Base-by-base conservation (phyloP, 225 moss, liverwort and hornwort genomes). In the Antitrichia curtipendula region DNA sequence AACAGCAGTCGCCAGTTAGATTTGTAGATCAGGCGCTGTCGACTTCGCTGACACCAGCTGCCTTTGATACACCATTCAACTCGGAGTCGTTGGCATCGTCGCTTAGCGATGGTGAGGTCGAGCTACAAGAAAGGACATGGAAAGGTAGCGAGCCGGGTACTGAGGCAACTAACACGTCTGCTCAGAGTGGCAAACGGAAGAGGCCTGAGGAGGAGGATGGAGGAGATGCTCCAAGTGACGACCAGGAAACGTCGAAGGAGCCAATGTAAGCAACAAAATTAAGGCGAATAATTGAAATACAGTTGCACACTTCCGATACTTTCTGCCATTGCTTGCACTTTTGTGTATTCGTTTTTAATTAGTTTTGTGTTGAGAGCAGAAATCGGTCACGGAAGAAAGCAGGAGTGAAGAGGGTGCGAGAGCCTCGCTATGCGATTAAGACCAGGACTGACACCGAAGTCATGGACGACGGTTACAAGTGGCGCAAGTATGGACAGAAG, bases 401-500 rank as follows among this genome's bases (percentile, higher is more conserved):
- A 75, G 89, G 92, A 43, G 82, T 70, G 72, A 93, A 91, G 87
- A 87, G 93, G 60, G 89, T 91, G 89, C 92, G 93, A 27, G 92
- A 93, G 91, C 93, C 93, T 43, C 92, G 93, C 11, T 91, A 82
- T 50, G 93, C 93, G 73, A 92, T 93, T 11, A 93, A 90, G 75
- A 93, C 93, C 56, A 82, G 87, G 82, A 92, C 92, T 18, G 92
- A 91, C 62, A 89, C 82, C 45, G 91, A 93, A 38, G 86, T 93
- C n/a, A 92, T 93, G 93, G 92, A 91, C 50, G 93, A 93, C 49
- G 93, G 93, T 28, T 93, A 88, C 85, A 93, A 92, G 86, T 93
- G 93, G 93, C 92, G 93, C 49, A 93, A 93, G 54, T 93, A 93
- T 87, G 93, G 93, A n/a, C 93, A 93, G 70, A 93, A 93, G 84